Evolutionary conservation across 2,329 filamentous ascomycete species (phyloP), one percentile per base, ranked within the genome.

Genomic region (Knoxdaviesia proteae): DNA sequence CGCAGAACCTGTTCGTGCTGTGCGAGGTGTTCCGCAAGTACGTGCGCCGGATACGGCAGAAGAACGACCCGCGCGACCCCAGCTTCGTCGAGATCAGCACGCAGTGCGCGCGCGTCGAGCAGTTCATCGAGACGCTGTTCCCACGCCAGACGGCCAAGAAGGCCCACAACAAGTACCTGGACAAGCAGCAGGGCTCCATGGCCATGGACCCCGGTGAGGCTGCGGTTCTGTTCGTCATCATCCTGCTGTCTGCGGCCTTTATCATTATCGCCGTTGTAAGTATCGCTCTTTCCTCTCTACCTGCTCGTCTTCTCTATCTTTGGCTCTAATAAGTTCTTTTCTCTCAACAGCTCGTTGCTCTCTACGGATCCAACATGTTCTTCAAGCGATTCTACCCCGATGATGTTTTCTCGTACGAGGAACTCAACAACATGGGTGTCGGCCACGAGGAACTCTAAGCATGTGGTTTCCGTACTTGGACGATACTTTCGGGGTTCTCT

Each of bases 61-160:
- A 90, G 73, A 96, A 94, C 60, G 84, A 87, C 48, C 88, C 90
- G 0, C 77, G 78, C 52, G 90, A 98, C 54, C 90, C 88, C 38
- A 88, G 87, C 57, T 98, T 80, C 63, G 64, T 94, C 39, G 79
- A 84, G 54, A 94, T 98, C 55, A 94, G 86, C 60, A 76, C 86
- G 48, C 80, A 82, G 44, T 93, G 88, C 56, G 88, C 34, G 4
- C 52, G 90, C 81, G 83, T 94, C 49, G 87, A 96, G 58, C 82
- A 90, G 65, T 94, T 93, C 57, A 93, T 96, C 56, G 88, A 96
- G 60, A 78, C 77, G 5, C 76, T 96, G 51, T 96, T 87, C 73
- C 90, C 90, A 4, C 71, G 74, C 6, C 84, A 94, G 59, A 76
- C 82, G 48, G 71, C 81, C 38, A 77, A 80, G 53, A 63, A 65